Conservation (phyloP, 257 asterid species). For the Ophiorrhiza pumila region DNA sequence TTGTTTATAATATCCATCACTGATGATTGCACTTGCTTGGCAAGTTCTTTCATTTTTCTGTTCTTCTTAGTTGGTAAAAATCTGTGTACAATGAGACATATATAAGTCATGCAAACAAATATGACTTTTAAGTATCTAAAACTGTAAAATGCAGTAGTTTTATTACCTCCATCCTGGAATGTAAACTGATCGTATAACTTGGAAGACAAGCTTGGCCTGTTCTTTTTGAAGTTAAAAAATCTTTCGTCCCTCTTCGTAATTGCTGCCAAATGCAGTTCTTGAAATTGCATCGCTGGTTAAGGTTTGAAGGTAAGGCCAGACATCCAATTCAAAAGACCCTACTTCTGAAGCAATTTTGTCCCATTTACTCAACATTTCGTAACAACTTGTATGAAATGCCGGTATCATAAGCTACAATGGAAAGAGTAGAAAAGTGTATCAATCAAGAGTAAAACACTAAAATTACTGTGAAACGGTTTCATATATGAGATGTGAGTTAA, state of each 20-base stretch:
- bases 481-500: too few species aligned
- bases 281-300: constrained; percentile 58
- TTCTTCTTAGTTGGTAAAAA: constrained; percentile 21
- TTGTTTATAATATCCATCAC: constrained; percentile 16
- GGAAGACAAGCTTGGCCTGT: constrained; percentile 20
- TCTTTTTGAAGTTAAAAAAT: constrained; percentile 58
- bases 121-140: neutral
- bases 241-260: constrained; percentile 54
- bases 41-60: constrained; percentile 18
- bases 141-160: neutral
- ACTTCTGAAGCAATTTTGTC: constrained; percentile 25
- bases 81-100: neutral
- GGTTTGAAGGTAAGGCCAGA: constrained; percentile 50
- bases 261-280: too few species aligned
- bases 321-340: constrained; percentile 47
- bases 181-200: constrained; percentile 21
- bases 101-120: neutral
- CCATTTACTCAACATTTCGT: constrained; percentile 62
- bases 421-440: too few species aligned
- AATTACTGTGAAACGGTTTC: too few species aligned
- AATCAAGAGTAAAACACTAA: too few species aligned
- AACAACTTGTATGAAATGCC: constrained; percentile 44
- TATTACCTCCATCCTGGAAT: constrained; percentile 50
- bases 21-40: constrained; percentile 8
- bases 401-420: constrained; percentile 43